Evolutionary conservation across 1,284 basidiomycete species (phyloP).

Genomic region (Schizophyllum commune): DNA sequence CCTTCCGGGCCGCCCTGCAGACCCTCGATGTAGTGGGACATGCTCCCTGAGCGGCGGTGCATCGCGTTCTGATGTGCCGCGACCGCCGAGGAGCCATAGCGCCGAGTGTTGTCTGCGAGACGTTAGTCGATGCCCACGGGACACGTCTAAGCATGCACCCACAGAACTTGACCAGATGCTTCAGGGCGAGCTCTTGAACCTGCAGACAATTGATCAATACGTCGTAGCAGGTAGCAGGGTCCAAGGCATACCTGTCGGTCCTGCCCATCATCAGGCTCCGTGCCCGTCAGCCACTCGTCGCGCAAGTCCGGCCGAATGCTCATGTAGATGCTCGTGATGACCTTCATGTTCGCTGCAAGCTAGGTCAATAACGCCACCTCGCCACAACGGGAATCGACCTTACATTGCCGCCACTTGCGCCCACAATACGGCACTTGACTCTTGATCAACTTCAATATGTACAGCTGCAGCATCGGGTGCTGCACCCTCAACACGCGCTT

Average conservation of each 20-base stretch:
- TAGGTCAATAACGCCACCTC: neutral
- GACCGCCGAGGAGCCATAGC: conserved; percentile 61
- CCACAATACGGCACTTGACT: conserved; percentile 98
- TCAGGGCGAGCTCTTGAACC: conserved; percentile 95
- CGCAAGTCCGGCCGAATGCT: conserved; percentile 94
- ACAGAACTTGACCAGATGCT: conserved; percentile 94
- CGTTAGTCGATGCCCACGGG: conserved; percentile 4
- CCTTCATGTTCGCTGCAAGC: conserved; percentile 91
- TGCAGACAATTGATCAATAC: conserved; percentile 22
- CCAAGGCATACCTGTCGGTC: conserved; percentile 59
- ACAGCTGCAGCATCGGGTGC: conserved; percentile 91
- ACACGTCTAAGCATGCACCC: conserved; percentile 19
- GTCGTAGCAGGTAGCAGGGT: neutral
- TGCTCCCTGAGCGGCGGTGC: conserved; percentile 70
- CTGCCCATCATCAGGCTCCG: conserved; percentile 86
- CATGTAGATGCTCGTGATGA: conserved; percentile 97
- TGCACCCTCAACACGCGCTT: conserved; percentile 93
- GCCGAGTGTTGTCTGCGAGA: conserved; percentile 65
- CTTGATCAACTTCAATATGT: conserved; percentile 97
- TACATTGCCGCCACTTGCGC: conserved; percentile 96
- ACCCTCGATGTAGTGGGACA: conserved; percentile 73
- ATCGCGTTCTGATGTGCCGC: conserved; percentile 42
- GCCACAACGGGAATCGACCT: conserved; percentile 17
- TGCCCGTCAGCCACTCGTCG: conserved; percentile 96
- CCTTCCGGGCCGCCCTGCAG: conserved; percentile 64